Evolutionary conservation across 768 basidiomycete genomes (phyloP).

Genomic region (Amanita phalloides): DNA sequence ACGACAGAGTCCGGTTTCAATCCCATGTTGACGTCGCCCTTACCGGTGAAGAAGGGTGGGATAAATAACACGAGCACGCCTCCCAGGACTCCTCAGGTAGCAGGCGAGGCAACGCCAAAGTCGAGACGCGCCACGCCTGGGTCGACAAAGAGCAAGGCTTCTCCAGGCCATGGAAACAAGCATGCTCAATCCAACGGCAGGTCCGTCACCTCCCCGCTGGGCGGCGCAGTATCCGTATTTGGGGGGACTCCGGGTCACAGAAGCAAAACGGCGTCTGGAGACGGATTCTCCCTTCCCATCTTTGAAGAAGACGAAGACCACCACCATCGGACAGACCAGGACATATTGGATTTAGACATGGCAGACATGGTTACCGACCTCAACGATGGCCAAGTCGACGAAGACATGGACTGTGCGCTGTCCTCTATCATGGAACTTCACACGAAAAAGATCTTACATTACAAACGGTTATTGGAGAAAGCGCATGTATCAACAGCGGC

Average conservation of each 20-base stretch:
- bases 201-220: constrained; percentile 7
- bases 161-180: constrained; percentile 10
- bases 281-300: background rate
- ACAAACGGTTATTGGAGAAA: constrained; percentile 73
- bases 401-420: constrained; percentile 43
- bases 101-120: constrained; percentile 10
- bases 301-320: constrained; percentile 9
- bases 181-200: constrained; percentile 14
- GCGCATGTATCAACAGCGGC: constrained; percentile 71
- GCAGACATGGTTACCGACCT: constrained; percentile 66
- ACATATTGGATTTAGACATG: constrained; percentile 1
- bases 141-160: constrained; percentile 22
- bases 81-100: background rate
- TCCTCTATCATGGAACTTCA: constrained; percentile 30
- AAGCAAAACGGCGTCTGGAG: background rate
- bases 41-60: constrained; percentile 18
- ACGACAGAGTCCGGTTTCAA: constrained; percentile 14
- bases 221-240: background rate
- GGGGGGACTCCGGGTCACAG: background rate
- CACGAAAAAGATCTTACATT: constrained; percentile 51
- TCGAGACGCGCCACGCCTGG: constrained; percentile 28
- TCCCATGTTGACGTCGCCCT: constrained; percentile 28
- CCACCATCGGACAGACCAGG: background rate
- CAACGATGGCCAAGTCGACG: constrained; percentile 51
- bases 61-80: background rate